These are phyloP conservation scores for Tetradesmus lagerheimii DNA, from an alignment of 139 green algal species.

Conservation along the genomic window DNA sequence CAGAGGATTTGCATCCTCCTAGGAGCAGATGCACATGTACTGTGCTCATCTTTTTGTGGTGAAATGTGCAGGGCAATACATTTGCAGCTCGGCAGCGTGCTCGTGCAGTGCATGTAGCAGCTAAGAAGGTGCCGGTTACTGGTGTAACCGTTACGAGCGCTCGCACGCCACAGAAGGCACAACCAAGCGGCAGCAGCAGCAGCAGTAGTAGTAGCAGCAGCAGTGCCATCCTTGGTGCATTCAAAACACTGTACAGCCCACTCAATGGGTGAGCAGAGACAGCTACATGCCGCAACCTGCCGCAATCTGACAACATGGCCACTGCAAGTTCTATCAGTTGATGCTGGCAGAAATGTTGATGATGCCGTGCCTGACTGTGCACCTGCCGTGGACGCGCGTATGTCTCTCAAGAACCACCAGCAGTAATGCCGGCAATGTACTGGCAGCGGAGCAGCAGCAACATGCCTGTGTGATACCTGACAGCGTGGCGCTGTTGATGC, in stretches of 20 bases:
- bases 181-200: neutral
- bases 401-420: too few relatives aligned
- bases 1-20: too few relatives aligned
- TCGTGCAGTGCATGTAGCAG: neutral
- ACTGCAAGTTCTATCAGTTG: too few relatives aligned
- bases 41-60: too few relatives aligned
- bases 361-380: too few relatives aligned
- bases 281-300: neutral
- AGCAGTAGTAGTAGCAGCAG: constrained; percentile 2
- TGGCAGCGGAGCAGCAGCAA: too few relatives aligned
- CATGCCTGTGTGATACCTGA: neutral
- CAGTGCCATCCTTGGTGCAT: neutral
- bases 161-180: neutral
- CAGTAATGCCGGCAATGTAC: neutral
- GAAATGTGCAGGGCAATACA: neutral
- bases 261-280: neutral
- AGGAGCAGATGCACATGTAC: too few relatives aligned
- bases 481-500: neutral
- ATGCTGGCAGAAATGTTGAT: too few relatives aligned
- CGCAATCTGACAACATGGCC: too few relatives aligned
- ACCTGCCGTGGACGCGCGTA: too few relatives aligned
- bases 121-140: neutral
- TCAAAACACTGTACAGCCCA: neutral
- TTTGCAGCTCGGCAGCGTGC: neutral
- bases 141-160: neutral